phyloP scores from a whole-genome alignment of 2,329 filamentous ascomycete genomes.

The Metarhizium humberi region DNA sequence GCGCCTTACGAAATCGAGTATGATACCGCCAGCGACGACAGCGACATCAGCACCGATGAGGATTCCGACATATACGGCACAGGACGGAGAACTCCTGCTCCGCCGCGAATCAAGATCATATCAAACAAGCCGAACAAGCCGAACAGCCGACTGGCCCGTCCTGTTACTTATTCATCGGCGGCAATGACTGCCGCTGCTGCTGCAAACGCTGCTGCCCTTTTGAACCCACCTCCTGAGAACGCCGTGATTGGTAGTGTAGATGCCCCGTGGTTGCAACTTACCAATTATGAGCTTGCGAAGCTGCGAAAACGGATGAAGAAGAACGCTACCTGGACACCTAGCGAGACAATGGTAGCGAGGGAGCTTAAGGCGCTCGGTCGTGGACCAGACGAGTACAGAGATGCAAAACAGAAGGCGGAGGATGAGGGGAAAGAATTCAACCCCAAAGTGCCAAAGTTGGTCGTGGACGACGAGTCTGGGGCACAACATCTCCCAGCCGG shows the following conservation, averaged over 20 bases:
- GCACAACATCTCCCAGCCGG: conserved; percentile 46
- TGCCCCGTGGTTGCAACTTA: conserved; percentile 58
- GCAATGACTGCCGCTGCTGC: conserved; percentile 28
- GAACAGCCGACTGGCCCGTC: conserved; percentile 29
- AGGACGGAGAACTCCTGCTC: conserved; percentile 25
- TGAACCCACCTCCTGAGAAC: conserved; percentile 51
- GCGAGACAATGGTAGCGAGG: conserved; percentile 75
- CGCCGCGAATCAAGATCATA: conserved; percentile 41
- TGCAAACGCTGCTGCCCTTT: conserved; percentile 30
- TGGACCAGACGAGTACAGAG: conserved; percentile 51
- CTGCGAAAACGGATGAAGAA: conserved; percentile 85
- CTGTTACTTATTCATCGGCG: conserved; percentile 24
- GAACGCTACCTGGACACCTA: conserved; percentile 77
- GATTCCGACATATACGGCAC: conserved; percentile 33
- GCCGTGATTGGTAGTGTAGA: conserved; percentile 49
- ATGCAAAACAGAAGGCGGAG: conserved; percentile 55
- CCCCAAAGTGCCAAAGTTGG: conserved; percentile 21
- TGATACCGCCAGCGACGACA: conserved; percentile 45
- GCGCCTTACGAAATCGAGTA: conserved; percentile 57
- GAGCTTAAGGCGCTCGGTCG: conserved; percentile 65
- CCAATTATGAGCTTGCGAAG: conserved; percentile 54
- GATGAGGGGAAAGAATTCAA: conserved; percentile 55
- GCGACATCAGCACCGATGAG: conserved; percentile 43
- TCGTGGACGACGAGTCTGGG: conserved; percentile 40
- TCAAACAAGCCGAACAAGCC: conserved; percentile 33